phyloP scores from a whole-genome alignment of 768 basidiomycete genomes.

The Coprinopsis marcescibilis region DNA sequence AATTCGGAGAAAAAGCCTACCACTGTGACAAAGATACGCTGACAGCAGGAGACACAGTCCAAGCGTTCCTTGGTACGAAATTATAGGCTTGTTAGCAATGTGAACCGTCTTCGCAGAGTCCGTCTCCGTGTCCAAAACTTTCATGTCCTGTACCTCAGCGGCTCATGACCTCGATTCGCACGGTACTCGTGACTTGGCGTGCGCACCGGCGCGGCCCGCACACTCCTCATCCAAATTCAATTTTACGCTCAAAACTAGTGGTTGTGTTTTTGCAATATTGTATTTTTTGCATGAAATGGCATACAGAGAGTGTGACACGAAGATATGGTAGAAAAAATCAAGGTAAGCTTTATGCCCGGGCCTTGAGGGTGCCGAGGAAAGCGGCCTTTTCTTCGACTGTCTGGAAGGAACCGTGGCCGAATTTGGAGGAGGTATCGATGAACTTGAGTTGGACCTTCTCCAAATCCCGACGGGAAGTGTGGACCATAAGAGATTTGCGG shows the following conservation, averaged over 20 bases:
- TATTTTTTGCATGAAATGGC: conserved; percentile 11
- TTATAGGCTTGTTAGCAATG: too few species aligned
- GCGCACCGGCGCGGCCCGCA: neutral
- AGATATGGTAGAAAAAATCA: conserved; percentile 37
- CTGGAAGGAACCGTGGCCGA: conserved; percentile 97
- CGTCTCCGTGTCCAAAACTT: too few species aligned
- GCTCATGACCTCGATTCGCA: neutral
- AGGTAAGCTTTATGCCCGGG: conserved; percentile 55
- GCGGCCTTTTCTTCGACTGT: conserved; percentile 93
- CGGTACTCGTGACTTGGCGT: neutral
- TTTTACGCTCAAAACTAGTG: neutral
- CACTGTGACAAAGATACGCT: conserved; percentile 2
- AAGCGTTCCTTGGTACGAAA: conserved; percentile 22
- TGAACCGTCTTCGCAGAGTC: too few species aligned
- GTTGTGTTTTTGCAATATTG: conserved; percentile 6
- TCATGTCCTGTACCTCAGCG: neutral
- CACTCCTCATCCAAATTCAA: neutral
- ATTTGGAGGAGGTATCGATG: conserved; percentile 98
- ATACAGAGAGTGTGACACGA: conserved; percentile 19
- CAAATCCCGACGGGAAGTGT: conserved; percentile 91
- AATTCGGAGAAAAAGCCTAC: too few species aligned
- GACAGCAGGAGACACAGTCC: conserved; percentile 21
- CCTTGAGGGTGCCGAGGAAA: conserved; percentile 91
- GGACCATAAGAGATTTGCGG: conserved; percentile 94
- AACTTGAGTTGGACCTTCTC: conserved; percentile 99